Evolutionary conservation across 2,329 filamentous ascomycete genomes (phyloP).

Genomic region (Aphanocladium album): DNA sequence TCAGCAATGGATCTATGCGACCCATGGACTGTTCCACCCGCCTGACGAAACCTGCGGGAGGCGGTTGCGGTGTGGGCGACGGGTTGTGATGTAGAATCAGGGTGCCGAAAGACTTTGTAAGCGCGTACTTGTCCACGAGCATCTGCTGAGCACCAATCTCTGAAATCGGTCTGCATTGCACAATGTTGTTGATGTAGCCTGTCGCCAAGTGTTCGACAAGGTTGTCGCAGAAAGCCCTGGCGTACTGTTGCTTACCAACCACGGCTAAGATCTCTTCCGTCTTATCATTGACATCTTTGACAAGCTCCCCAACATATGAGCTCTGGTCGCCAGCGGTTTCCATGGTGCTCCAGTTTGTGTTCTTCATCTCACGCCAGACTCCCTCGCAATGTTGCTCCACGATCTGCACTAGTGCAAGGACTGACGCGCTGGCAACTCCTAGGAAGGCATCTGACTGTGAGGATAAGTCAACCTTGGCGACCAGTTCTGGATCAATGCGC

Average conservation of each 20-base stretch:
- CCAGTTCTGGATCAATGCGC: constrained; percentile 75
- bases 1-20: constrained; percentile 86
- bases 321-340: constrained; percentile 92
- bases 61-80: constrained; percentile 34
- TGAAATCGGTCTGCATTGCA: constrained; percentile 83
- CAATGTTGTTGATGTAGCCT: constrained; percentile 76
- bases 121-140: constrained; percentile 88
- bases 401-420: constrained; percentile 76
- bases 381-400: constrained; percentile 80
- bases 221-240: constrained; percentile 90
- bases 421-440: constrained; percentile 83
- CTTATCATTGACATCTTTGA: constrained; percentile 66
- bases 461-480: constrained; percentile 75
- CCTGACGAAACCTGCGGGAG: constrained; percentile 66
- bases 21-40: constrained; percentile 79
- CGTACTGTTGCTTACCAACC: constrained; percentile 87
- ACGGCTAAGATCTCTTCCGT: constrained; percentile 70
- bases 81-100: constrained; percentile 61
- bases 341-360: constrained; percentile 91
- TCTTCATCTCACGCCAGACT: constrained; percentile 94
- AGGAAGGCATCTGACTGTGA: constrained; percentile 94
- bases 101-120: constrained; percentile 73
- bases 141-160: constrained; percentile 97
- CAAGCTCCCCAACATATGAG: constrained; percentile 78
- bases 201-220: constrained; percentile 82